These are phyloP conservation scores for Delonix regia DNA, from an alignment of 306 rosid species.

Conservation along the genomic window DNA sequence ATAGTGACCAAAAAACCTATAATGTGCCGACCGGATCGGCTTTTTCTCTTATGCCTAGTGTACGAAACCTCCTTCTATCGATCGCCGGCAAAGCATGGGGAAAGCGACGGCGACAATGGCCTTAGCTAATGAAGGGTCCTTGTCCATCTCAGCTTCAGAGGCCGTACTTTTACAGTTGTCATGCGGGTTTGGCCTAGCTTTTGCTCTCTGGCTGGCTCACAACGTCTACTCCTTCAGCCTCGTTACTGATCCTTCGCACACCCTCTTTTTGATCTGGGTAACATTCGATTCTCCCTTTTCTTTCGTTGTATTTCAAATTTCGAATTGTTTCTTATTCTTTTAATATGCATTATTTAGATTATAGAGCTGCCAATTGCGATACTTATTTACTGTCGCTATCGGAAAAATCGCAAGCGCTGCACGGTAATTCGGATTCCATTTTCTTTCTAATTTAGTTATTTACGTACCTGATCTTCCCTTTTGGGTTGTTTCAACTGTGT, in stretches of 20 bases:
- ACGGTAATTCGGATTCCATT: constrained; percentile 34
- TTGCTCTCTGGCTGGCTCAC: constrained; percentile 31
- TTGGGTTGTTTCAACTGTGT: neutral
- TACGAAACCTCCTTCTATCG: constrained; percentile 11
- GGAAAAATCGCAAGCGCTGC: constrained; percentile 36
- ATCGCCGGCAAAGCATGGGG: constrained; percentile 27
- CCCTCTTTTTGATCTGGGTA: constrained; percentile 52
- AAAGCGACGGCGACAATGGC: constrained; percentile 21
- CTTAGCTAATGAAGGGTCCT: neutral
- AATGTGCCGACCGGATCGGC: no score
- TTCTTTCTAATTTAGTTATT: neutral
- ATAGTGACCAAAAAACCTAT: no score
- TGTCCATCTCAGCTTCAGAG: constrained; percentile 32
- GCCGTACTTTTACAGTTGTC: constrained; percentile 22
- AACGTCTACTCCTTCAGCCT: constrained; percentile 36
- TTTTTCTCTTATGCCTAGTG: neutral
- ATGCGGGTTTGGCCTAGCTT: constrained; percentile 30
- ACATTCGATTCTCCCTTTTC: neutral
- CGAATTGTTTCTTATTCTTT: neutral
- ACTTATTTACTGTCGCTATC: constrained; percentile 45
- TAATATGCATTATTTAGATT: constrained; percentile 32
- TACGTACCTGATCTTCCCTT: neutral
- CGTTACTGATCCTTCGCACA: constrained; percentile 43
- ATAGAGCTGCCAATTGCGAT: constrained; percentile 43
- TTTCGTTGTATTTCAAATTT: neutral